A percentile compares a stretch with the other conserved stretches of the same genome.
Evolutionary conservation across 208 protist species (phyloP).

Genomic region (Herpetomonas tarakana): DNA sequence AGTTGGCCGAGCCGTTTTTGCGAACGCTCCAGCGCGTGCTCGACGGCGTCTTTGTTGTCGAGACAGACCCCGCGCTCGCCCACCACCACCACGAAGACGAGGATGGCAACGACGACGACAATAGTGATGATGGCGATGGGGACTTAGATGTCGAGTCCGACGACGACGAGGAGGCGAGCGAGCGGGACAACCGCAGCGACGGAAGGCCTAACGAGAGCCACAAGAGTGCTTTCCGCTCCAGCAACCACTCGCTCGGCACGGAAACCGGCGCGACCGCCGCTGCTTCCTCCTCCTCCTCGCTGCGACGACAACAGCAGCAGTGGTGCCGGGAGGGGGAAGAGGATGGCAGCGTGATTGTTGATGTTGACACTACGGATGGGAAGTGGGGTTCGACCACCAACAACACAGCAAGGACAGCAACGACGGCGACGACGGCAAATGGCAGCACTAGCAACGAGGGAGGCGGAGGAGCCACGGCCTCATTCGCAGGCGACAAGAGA

Average conservation of each 20-base stretch:
- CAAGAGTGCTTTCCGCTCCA: background rate
- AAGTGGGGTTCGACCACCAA: too few species aligned
- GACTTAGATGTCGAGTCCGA: background rate
- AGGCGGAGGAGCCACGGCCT: too few species aligned
- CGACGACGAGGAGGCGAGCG: background rate
- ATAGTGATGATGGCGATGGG: background rate
- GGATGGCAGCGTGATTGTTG: background rate
- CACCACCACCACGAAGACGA: too few species aligned
- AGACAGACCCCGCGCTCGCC: background rate
- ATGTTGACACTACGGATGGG: too few species aligned
- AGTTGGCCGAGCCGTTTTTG: background rate
- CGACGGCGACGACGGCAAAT: too few species aligned
- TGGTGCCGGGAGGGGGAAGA: too few species aligned
- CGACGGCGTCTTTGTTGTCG: background rate
- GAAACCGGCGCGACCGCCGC: background rate
- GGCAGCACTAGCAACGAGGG: background rate
- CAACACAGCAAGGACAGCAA: too few species aligned
- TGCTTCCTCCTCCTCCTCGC: background rate
- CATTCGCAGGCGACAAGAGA: too few species aligned
- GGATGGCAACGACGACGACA: background rate
- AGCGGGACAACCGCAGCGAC: background rate
- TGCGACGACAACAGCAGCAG: too few species aligned
- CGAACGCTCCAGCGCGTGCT: background rate
- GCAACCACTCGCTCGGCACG: background rate
- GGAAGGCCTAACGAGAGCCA: background rate